These are phyloP conservation scores for Ogataea methanolica DNA, from an alignment of 805 yeast species.

Conservation along the genomic window DNA sequence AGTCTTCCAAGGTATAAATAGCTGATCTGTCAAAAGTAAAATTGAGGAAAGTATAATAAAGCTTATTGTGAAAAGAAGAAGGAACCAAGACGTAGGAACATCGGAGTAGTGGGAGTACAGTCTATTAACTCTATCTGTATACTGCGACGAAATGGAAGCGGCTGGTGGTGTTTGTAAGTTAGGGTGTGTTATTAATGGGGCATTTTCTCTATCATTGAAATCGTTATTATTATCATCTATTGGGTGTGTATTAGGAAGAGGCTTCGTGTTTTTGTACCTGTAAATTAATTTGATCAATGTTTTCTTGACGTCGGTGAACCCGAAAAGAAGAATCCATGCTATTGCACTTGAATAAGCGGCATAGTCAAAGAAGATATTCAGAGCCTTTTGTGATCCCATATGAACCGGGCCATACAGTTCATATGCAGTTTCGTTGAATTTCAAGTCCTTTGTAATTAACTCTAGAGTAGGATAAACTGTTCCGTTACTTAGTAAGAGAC, in stretches of 20 bases:
- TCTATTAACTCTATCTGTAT: slow-evolving; percentile 41
- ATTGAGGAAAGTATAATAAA: slow-evolving; percentile 32
- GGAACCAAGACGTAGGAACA: slow-evolving; percentile 43
- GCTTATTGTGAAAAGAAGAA: slow-evolving; percentile 31
- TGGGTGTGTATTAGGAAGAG: not conserved
- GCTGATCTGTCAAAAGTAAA: slow-evolving; percentile 26
- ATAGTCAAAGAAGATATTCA: slow-evolving; percentile 50
- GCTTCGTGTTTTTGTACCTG: not conserved
- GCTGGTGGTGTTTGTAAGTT: not conserved
- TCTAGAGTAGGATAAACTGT: slow-evolving; percentile 37
- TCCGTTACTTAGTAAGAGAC: slow-evolving; percentile 35
- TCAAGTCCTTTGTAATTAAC: slow-evolving; percentile 35
- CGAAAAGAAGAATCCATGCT: slow-evolving; percentile 36
- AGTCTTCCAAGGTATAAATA: slow-evolving; percentile 35
- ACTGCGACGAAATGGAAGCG: slow-evolving; percentile 12
- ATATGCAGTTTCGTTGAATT: slow-evolving; percentile 43
- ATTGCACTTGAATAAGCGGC: slow-evolving; percentile 48
- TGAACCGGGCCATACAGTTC: slow-evolving; percentile 40
- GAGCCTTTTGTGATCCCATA: slow-evolving; percentile 44
- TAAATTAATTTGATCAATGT: slow-evolving; percentile 7
- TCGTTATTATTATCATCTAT: not conserved
- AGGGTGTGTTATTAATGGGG: not conserved
- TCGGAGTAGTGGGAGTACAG: slow-evolving; percentile 35
- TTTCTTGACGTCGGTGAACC: slow-evolving; percentile 18
- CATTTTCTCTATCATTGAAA: not conserved